Conservation (phyloP, 148 eudicot species). For the Beta vulgaris region DNA sequence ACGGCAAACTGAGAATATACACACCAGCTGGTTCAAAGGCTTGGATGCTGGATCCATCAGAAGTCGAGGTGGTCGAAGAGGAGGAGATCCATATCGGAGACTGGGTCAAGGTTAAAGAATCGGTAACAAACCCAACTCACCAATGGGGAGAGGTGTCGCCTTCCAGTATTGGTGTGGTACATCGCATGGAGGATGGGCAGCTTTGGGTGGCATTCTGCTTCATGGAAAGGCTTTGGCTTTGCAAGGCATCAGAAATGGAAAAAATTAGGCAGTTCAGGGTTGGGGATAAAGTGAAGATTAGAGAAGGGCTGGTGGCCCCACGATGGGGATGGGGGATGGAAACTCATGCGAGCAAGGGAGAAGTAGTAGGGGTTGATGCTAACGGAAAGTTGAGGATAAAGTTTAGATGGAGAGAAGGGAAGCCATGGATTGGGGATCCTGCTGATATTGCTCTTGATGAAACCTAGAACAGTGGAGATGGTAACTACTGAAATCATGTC, state of each 20-base stretch:
- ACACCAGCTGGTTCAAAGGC: conserved; percentile 80
- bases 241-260: conserved; percentile 83
- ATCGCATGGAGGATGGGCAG: conserved; percentile 82
- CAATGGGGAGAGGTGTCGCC: conserved; percentile 95
- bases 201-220: conserved; percentile 95
- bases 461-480: conserved; percentile 13
- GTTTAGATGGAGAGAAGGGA: conserved; percentile 94
- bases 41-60: conserved; percentile 93
- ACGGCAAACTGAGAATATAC: conserved; percentile 87
- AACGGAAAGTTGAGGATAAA: conserved; percentile 89
- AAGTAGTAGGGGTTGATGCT: conserved; percentile 95
- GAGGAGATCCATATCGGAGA: conserved; percentile 72
- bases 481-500: not conserved
- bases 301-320: conserved; percentile 69
- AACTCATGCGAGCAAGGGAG: conserved; percentile 89
- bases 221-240: conserved; percentile 85
- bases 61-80: conserved; percentile 82
- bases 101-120: conserved; percentile 75
- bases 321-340: conserved; percentile 99
- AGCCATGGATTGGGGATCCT: conserved; percentile 98
- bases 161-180: conserved; percentile 86
- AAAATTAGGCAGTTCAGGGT: conserved; percentile 62
- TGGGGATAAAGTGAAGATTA: conserved; percentile 83
- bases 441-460: conserved; percentile 84
- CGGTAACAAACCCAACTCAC: conserved; percentile 62